A percentile compares a stretch with the other conserved stretches of the same genome.
Conservation (phyloP, 495 filamentous ascomycete species). For the Penicillium bovifimosum region DNA sequence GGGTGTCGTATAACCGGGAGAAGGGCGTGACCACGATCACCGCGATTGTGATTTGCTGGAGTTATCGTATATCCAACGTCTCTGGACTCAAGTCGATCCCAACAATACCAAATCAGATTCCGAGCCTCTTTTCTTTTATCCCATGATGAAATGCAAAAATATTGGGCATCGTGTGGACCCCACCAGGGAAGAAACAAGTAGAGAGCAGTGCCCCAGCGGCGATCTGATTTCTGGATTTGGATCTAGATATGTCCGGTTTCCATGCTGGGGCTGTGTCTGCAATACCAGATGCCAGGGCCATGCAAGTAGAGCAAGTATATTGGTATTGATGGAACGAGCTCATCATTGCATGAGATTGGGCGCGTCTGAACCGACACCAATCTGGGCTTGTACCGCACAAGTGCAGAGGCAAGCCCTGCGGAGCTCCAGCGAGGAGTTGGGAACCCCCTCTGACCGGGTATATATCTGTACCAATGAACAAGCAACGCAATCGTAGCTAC, state of each 20-base stretch:
- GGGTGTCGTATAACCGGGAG: not conserved
- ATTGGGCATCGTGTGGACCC: not conserved
- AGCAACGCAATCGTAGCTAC: conserved; percentile 10
- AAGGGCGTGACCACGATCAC: not conserved
- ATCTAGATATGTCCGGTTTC: not conserved
- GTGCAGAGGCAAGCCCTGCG: not conserved
- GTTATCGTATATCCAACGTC: not conserved
- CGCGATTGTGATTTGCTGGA: conserved; percentile 1
- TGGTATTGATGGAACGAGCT: not conserved
- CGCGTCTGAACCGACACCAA: not conserved
- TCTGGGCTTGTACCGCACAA: not conserved
- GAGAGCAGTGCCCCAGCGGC: not conserved
- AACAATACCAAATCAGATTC: not conserved
- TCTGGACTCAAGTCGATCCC: not conserved
- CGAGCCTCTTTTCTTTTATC: not conserved
- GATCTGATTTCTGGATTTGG: not conserved
- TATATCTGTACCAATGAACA: not conserved
- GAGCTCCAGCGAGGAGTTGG: not conserved
- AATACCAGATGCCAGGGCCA: not conserved
- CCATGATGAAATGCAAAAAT: not conserved
- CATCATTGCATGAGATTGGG: not conserved
- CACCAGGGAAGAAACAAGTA: not conserved
- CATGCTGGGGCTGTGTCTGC: not conserved
- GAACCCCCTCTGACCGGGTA: not conserved
- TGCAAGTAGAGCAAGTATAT: not conserved